Evolutionary conservation across 176 grass and related monocot species (phyloP).

Genomic region (Musa acuminata): DNA sequence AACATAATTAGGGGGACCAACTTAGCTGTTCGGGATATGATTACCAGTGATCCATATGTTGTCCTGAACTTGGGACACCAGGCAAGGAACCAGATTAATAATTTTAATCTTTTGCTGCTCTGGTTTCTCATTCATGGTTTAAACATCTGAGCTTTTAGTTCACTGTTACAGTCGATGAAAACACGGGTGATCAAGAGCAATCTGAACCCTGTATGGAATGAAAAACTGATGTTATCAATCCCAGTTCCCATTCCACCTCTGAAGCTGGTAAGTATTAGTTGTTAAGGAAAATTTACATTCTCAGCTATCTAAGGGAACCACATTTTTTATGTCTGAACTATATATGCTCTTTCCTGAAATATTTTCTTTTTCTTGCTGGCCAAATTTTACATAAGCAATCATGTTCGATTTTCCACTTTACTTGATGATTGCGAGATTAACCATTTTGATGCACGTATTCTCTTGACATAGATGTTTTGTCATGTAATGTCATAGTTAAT

Average conservation of each 20-base stretch:
- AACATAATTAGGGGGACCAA: conserved; percentile 73
- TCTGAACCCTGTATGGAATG: conserved; percentile 89
- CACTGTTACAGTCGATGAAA: conserved; percentile 73
- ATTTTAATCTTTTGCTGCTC: background rate
- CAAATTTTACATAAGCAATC: no score
- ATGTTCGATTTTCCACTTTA: no score
- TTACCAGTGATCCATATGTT: conserved; percentile 93
- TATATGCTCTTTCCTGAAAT: no score
- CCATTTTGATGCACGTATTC: no score
- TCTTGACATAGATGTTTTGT: no score
- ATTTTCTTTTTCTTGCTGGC: no score
- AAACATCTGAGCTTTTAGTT: background rate
- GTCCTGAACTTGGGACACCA: conserved; percentile 88
- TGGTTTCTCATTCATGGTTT: background rate
- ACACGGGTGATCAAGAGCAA: conserved; percentile 88
- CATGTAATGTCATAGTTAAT: no score
- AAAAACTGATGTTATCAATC: conserved; percentile 71
- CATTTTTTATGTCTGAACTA: background rate
- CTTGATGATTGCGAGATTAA: no score
- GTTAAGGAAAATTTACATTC: background rate
- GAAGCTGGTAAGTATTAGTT: conserved; percentile 48
- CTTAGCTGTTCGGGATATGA: conserved; percentile 76
- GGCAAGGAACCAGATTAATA: conserved; percentile 23
- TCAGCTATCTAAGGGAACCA: background rate
- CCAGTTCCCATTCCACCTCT: conserved; percentile 61